Base-by-base conservation (phyloP, 352 stramenopile species). In the Phytophthora multivora region DNA sequence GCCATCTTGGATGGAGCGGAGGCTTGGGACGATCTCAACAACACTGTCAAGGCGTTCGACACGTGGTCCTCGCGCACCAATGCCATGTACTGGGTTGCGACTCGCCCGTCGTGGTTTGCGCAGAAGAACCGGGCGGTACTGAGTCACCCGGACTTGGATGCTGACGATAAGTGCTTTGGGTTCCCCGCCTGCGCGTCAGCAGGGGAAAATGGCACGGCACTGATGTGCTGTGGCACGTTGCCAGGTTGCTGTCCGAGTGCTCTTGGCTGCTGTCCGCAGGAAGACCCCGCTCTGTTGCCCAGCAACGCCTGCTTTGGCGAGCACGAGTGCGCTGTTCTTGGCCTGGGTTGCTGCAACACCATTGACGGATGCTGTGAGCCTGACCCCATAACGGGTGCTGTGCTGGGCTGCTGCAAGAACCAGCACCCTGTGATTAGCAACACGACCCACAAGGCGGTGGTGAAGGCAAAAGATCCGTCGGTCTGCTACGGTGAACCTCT, bases 11-110 rank as follows among this genome's bases (percentile, higher is more conserved):
- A 94, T 45, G 83, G 68, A 7, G 56, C 54, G 0, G 43, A 67
- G 0, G 86, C 80, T 51, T 94, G 86, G 86, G 58, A 88, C 23
- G 76, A 89, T 41, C 69, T 94, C n/a, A 68, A 61, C 3, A 65
- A 69, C 26, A 75, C 68, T 2, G 67, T 90, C 19, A 67, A 66
- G 28, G 60, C 51, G 2, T 92, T 84, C 51, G 86, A 94, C 63
- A 86, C 80, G 60, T 91, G 86, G 80, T 90, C 87, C 42, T 91
- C 83, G 19, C 72, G 63, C n/a, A 69, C 79, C 0, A 92, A 94
- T 58, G 73, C 85, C 15, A 73, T 92, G 73, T 73, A 84, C 46
- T 94, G 80, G 81, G 78, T 89, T 54, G 85, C 83, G 0, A 92
- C 85, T 41, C 75, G 83, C 5, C 81, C 77, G 26, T 90, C 80